Base-by-base conservation (phyloP, 1,139 yeast species). In the Geotrichum phurueaensis region DNA sequence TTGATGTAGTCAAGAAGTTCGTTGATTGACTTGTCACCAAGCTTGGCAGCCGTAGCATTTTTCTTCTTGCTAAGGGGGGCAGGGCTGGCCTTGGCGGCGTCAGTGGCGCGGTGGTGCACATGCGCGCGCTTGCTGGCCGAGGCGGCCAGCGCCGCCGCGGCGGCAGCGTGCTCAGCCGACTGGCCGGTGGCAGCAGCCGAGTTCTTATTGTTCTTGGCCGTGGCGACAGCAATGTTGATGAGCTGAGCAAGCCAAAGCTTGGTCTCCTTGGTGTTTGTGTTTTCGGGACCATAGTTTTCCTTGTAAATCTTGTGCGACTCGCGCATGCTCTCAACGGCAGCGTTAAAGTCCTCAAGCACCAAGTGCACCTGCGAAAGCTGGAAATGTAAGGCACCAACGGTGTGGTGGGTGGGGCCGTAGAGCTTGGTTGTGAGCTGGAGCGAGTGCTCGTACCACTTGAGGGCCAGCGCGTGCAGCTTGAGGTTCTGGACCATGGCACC, bases 291-390 rank as follows among this genome's bases (percentile, higher is more conserved):
- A 54, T 83, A 76, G 31, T 81, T 75, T 62, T 78, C 78, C 65
- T 78, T 77, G 76, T 86, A 84, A 33, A 84, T 78, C 29, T 77
- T 79, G 66, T 81, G 79, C 52, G 90, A 81, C 56, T 71, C 74
- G 39, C 78, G 74, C 71, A 84, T 83, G 64, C 81, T 79, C 48
- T 78, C 81, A 54, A 80, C 72, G 0, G 96, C 84, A 25, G 79
- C 84, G 60, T 79, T 78, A 66, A 81, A 79, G 61, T 84, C 83
- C 57, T 81, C 80, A 27, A 76, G 70, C 60, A 81, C 76, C 54
- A 88, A 80, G 59, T 84, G 80, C 52, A 84, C 75, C 71, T 87
- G 87, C 27, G 89, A 92, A 61, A 81, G 79, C 70, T 89, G 87
- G 77, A 81, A 86, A 68, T 80, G 79, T 63, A 84, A 75, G 65